Conservation (phyloP, 192 early-diverging fungal genomes). For the Coemansia sp. region DNA sequence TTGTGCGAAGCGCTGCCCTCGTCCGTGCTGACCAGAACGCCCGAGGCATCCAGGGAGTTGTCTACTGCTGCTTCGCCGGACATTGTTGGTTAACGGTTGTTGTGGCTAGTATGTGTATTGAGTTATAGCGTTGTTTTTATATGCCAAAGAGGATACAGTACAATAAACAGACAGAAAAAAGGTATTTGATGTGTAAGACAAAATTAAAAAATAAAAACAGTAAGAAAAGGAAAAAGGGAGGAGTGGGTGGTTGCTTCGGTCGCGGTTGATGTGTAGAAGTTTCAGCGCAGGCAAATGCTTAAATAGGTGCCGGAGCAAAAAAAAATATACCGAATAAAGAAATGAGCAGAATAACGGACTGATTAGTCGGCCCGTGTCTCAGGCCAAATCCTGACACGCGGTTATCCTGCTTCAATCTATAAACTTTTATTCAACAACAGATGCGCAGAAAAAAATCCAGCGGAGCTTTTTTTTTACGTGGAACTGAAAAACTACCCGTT, state of each 20-base stretch:
- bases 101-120: not conserved
- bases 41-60: conserved; percentile 40
- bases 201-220: not conserved
- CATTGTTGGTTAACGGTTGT: not conserved
- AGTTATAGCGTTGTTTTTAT: not conserved
- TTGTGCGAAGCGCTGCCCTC: conserved; percentile 9
- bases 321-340: not conserved
- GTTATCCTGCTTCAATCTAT: too few species aligned
- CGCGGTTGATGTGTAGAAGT: not conserved
- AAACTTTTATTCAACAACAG: not conserved
- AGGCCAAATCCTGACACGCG: not conserved
- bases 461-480: not conserved
- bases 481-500: not conserved
- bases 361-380: not conserved
- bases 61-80: conserved; percentile 9
- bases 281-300: not conserved
- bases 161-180: not conserved
- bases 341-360: not conserved
- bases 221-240: not conserved
- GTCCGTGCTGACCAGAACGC: conserved; percentile 22
- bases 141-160: not conserved
- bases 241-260: not conserved
- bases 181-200: not conserved
- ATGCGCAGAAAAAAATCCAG: not conserved
- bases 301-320: not conserved